Base-by-base conservation (phyloP, 176 grass and related monocot species). In the Musa troglodytarum region DNA sequence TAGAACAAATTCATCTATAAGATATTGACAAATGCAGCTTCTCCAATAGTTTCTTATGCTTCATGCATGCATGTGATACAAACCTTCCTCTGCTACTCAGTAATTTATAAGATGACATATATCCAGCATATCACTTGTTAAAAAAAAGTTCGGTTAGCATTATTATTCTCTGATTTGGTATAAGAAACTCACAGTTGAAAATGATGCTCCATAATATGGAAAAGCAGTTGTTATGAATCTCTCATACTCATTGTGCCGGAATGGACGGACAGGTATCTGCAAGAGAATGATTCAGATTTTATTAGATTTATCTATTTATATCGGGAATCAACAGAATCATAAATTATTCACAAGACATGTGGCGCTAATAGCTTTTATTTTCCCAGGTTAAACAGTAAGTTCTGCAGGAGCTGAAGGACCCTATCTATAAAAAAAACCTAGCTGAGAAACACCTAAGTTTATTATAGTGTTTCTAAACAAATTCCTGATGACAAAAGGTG, bases 241-340 rank as follows among this genome's bases (percentile, higher is more conserved):
- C 74, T 99, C 96, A 15, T 99, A 99, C 70, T 99, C 96, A 53
- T 95, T 92, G 76, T 99, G 96, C 76, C 70, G 91, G 82, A 89
- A 99, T 68, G 96, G 96, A 21, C 91, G 78, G 34, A 99, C 96
- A 68, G 96, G 96, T 73, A 99, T 99, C 96, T 99, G 87, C 74
- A 90, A 63, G 85, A 53, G 72, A 4, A 74, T 22, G 87, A 43
- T 52, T 29, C 28, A 29, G 22, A 85, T 69, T 49, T 69, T 15
- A 69, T 43, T 69, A 69, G 26, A 68, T 50, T 53, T 43, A 43
- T 43, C 34, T 6, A 43, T 43, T 43, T 6, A 43, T 43, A 43
- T 43, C 3, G 34, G 4, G 34, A 43, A 43, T 43, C 34, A 43
- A 43, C 34, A 43, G 5, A 43, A 43, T 43, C 34, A 43, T 43